Evolutionary conservation across 371 early-diverging fungal species (phyloP).

Genomic region (Coemansia sp.): DNA sequence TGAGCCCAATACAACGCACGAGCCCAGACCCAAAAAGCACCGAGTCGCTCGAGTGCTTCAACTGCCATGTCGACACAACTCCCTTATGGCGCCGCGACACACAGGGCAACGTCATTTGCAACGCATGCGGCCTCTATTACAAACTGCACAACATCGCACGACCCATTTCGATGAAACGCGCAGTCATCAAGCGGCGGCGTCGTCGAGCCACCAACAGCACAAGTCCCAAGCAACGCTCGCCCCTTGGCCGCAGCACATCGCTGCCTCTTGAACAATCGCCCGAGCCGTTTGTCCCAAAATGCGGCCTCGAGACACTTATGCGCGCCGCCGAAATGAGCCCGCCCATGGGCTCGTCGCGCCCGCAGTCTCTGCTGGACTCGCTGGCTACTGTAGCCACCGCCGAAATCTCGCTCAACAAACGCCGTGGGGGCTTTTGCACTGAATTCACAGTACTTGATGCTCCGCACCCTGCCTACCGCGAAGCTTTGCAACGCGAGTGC

Average conservation of each 20-base stretch:
- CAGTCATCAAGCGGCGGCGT: slow-evolving; percentile 77
- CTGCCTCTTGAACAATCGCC: slow-evolving; percentile 15
- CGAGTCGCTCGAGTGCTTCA: slow-evolving; percentile 60
- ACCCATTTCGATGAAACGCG: slow-evolving; percentile 75
- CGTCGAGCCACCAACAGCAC: slow-evolving; percentile 49
- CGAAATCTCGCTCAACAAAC: slow-evolving; percentile 36
- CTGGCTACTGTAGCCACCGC: slow-evolving; percentile 44
- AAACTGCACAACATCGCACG: slow-evolving; percentile 48
- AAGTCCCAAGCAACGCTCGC: background rate
- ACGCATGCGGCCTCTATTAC: slow-evolving; percentile 93
- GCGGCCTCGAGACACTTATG: slow-evolving; percentile 38
- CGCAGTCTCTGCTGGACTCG: slow-evolving; percentile 32
- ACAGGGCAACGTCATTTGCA: slow-evolving; percentile 79
- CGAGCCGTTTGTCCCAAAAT: background rate
- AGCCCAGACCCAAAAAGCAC: background rate
- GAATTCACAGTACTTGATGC: slow-evolving; percentile 4
- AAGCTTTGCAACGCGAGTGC: slow-evolving; percentile 42
- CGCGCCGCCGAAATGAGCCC: slow-evolving; percentile 33
- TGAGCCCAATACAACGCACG: background rate
- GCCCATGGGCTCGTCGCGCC: slow-evolving; percentile 5
- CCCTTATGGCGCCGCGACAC: slow-evolving; percentile 92
- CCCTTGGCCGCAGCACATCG: slow-evolving; percentile 21
- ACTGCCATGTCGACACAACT: slow-evolving; percentile 82
- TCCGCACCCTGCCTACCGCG: slow-evolving; percentile 24
- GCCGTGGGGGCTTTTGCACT: background rate